Percentiles rank a stretch among this genome's conserved stretches.
These are phyloP conservation scores for Xylariaceae sp. DNA, from an alignment of 2,329 filamentous ascomycete genomes.

Conservation along the genomic window DNA sequence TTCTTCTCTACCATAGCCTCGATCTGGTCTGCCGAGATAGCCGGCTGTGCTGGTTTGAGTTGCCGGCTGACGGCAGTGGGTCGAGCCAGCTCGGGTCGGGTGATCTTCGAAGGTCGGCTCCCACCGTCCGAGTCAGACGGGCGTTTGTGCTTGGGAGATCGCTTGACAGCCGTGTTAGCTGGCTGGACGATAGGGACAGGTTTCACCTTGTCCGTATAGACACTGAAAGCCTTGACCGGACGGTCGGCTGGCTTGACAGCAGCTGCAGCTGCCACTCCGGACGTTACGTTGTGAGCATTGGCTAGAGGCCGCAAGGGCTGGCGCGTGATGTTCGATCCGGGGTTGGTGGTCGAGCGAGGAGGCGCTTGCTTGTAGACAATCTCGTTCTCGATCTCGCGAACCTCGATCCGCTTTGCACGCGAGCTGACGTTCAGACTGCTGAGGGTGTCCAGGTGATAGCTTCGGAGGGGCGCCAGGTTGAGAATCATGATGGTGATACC, in stretches of 20 bases:
- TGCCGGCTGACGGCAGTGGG: constrained; percentile 17
- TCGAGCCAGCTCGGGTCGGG: constrained; percentile 20
- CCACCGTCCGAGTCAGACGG: constrained; percentile 36
- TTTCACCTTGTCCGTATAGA: constrained; percentile 72
- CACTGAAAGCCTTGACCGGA: constrained; percentile 76
- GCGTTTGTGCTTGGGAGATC: constrained; percentile 36
- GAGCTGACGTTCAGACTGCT: constrained; percentile 94
- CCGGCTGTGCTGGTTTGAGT: constrained; percentile 17
- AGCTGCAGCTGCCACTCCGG: constrained; percentile 47
- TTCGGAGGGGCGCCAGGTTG: constrained; percentile 84
- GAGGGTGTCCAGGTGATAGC: constrained; percentile 88
- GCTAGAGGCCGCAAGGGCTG: constrained; percentile 76
- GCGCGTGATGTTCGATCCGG: constrained; percentile 40
- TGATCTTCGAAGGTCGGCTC: constrained; percentile 27
- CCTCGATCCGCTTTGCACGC: constrained; percentile 91
- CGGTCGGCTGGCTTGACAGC: constrained; percentile 55
- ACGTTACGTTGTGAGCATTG: constrained; percentile 68
- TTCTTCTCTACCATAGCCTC: constrained; percentile 91
- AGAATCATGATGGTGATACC: constrained; percentile 95
- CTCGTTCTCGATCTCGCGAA: constrained; percentile 92
- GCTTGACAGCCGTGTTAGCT: constrained; percentile 24
- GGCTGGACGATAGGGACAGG: constrained; percentile 27
- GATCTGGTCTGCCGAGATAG: constrained; percentile 66
- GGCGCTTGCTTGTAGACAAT: constrained; percentile 72
- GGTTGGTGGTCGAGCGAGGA: constrained; percentile 46